Evolutionary conservation across 1,139 yeast species (phyloP), one percentile per base, ranked within the genome.

Genomic region (Debaryomyces sp.): DNA sequence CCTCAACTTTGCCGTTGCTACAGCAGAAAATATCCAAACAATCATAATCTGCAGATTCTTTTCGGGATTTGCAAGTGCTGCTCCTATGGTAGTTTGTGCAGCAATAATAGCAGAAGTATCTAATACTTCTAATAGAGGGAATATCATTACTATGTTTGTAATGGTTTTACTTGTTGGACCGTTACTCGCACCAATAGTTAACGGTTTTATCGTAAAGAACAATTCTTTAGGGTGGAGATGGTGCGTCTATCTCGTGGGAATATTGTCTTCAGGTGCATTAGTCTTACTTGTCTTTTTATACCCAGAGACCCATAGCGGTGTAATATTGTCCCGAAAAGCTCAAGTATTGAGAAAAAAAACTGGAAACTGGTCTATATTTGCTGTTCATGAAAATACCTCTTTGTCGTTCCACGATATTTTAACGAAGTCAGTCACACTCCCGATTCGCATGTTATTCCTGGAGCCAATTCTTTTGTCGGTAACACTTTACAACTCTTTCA

Each of bases 341-440:
- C 78, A 75, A 54, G 64, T 63, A 38, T 75, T 87, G 58, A 81
- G 89, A 63, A 73, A 81, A 61, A 61, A 77, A 60, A 74, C 78
- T 6, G 75, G 77, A 1, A 83, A 80, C 63, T 89, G 96, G 96
- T 89, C 90, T 33, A 85, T 89, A 47, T 84, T 81, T 61, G 95
- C 96, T 21, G 85, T 94, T 5, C 94, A 87, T 61, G 96, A 89
- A 63, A 87, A 24, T 8, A 8, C 27, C 27, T 24, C 10, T 24
- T 8, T 24, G 8, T 24, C 27, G 5, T 24, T 24, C 10, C 27
- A 24, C 27, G 27, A 24, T 24, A 24, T 24, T 24, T 8, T 24
- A 24, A 24, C 27, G 27, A 24, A 24, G 27, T 6, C 10, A 8
- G 10, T 24, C 10, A 24, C 27, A 24, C 27, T 24, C 5, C 27